These are phyloP conservation scores for Aphanomyces stellatus DNA, from an alignment of 352 stramenopile species.

Conservation along the genomic window DNA sequence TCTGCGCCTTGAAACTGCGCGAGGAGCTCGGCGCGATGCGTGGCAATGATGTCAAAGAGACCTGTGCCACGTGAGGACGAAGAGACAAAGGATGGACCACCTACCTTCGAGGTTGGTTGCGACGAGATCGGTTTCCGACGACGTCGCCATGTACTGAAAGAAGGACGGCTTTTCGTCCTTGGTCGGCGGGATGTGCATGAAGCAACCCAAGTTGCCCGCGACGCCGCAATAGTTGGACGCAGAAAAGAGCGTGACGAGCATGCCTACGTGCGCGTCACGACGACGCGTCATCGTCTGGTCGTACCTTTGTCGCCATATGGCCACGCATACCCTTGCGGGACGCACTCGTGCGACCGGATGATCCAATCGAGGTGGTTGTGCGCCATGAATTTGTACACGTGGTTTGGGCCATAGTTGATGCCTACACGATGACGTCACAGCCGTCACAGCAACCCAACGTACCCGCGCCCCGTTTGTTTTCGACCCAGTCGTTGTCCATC, in stretches of 20 bases:
- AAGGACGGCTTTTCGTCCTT: constrained; percentile 67
- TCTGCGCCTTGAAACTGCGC: constrained; percentile 57
- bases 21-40: constrained; percentile 54
- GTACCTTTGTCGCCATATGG: constrained; percentile 61
- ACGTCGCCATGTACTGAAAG: constrained; percentile 83
- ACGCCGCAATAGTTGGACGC: constrained; percentile 83
- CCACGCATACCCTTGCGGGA: constrained; percentile 72
- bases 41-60: constrained; percentile 75
- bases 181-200: constrained; percentile 68
- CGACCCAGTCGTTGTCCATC: constrained; percentile 45
- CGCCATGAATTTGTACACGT: constrained; percentile 80
- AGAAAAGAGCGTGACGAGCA: constrained; percentile 82
- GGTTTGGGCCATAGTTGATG: constrained; percentile 61
- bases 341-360: constrained; percentile 80
- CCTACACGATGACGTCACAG: constrained; percentile 22
- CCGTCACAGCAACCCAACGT: not conserved
- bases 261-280: too few relatives aligned
- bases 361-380: constrained; percentile 77
- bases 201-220: constrained; percentile 77
- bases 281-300: too few relatives aligned
- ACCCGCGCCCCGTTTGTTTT: constrained; percentile 70
- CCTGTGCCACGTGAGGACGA: not conserved
- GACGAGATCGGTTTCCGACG: constrained; percentile 66
- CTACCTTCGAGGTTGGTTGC: constrained; percentile 64
- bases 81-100: not conserved